phyloP scores from a whole-genome alignment of 2,329 filamentous ascomycete species.

The Bipolaris cookei region DNA sequence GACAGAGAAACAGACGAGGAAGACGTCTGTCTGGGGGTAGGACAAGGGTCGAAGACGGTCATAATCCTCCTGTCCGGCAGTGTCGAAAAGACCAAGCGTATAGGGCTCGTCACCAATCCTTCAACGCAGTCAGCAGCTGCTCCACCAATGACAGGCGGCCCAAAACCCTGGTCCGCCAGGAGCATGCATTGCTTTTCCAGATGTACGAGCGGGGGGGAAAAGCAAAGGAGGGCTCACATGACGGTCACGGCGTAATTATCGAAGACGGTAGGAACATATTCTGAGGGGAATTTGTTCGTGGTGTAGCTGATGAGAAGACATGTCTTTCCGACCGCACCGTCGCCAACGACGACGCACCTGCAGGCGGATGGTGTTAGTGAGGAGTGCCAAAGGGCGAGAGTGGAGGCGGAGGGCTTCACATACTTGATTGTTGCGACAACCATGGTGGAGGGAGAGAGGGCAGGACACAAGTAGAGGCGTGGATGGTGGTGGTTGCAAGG shows the following conservation, averaged over 20 bases:
- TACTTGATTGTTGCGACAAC: constrained; percentile 53
- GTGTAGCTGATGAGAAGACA: constrained; percentile 99
- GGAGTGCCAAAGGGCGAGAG: neutral
- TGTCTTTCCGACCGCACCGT: constrained; percentile 99
- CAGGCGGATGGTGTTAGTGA: constrained; percentile 19
- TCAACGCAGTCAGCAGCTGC: constrained; percentile 35
- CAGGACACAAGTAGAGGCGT: neutral
- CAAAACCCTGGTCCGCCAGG: neutral
- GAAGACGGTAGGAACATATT: constrained; percentile 99
- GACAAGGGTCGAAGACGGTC: constrained; percentile 94
- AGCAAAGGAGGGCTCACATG: constrained; percentile 71
- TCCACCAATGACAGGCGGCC: constrained; percentile 5
- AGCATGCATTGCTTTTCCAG: neutral
- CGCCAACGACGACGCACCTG: constrained; percentile 98
- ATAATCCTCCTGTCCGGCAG: constrained; percentile 98
- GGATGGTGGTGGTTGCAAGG: neutral
- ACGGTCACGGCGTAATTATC: constrained; percentile 99
- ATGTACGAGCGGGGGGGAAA: neutral
- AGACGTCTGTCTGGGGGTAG: constrained; percentile 98
- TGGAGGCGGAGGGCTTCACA: constrained; percentile 20
- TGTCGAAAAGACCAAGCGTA: constrained; percentile 96
- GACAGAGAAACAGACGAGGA: constrained; percentile 98
- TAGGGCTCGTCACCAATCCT: constrained; percentile 99
- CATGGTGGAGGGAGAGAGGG: constrained; percentile 34
- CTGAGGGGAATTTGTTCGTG: constrained; percentile 98